These are phyloP conservation scores for Carex cristatella DNA, from an alignment of 176 grass and related monocot species.

Conservation along the genomic window DNA sequence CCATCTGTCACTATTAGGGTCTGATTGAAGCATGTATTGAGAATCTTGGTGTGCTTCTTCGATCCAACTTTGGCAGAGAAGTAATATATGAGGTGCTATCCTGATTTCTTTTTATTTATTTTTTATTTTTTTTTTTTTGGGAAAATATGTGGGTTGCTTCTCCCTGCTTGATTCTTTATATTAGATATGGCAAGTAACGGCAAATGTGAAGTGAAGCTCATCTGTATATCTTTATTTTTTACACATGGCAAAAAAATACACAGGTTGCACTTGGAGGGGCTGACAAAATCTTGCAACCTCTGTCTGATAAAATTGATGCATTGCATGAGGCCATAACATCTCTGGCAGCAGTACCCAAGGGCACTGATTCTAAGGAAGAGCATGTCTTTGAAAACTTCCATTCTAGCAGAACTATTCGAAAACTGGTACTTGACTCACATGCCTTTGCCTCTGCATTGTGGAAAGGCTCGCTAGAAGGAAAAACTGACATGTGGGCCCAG, in stretches of 20 bases:
- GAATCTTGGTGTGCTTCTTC: conserved; percentile 65
- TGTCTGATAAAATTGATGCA: conserved; percentile 28
- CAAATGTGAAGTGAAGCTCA: not conserved
- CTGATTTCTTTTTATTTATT: not conserved
- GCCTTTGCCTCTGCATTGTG: conserved; percentile 62
- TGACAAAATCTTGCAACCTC: conserved; percentile 53
- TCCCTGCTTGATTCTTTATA: not conserved
- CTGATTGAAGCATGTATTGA: conserved; percentile 55
- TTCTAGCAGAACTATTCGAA: conserved; percentile 71
- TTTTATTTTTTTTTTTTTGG: not conserved
- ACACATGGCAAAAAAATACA: not conserved
- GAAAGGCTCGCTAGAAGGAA: conserved; percentile 62
- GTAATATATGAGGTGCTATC: conserved; percentile 63
- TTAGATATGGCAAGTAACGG: not conserved
- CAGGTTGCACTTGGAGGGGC: conserved; percentile 70
- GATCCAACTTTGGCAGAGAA: conserved; percentile 85
- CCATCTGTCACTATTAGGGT: conserved; percentile 34
- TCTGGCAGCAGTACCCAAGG: conserved; percentile 47
- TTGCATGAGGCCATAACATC: conserved; percentile 74
- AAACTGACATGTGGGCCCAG: conserved; percentile 54
- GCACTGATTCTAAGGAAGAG: conserved; percentile 45
- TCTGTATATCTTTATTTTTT: not conserved
- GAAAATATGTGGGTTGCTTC: not conserved
- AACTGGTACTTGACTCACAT: conserved; percentile 50
- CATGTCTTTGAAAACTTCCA: conserved; percentile 81